Percentiles rank a stretch among this genome's conserved stretches.
These are phyloP conservation scores for Penicillium janthinellum DNA, from an alignment of 2,329 filamentous ascomycete species.

Conservation along the genomic window DNA sequence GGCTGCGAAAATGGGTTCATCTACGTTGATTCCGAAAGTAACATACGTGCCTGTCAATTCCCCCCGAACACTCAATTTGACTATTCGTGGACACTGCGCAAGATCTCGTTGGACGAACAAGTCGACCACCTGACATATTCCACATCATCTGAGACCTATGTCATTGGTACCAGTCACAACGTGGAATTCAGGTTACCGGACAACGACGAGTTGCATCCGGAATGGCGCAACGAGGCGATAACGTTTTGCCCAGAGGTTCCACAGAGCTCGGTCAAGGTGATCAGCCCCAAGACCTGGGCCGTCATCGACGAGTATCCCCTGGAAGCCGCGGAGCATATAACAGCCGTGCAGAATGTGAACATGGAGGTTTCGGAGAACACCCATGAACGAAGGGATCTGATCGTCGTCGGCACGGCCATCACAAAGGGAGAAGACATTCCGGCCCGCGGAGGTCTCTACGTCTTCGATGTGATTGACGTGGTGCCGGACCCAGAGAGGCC, in stretches of 20 bases:
- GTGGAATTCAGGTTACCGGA: slow-evolving; percentile 81
- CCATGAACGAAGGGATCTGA: slow-evolving; percentile 77
- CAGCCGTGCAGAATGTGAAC: slow-evolving; percentile 79
- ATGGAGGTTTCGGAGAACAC: slow-evolving; percentile 91
- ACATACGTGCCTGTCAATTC: slow-evolving; percentile 72
- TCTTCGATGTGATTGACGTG: slow-evolving; percentile 89
- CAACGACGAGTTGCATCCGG: slow-evolving; percentile 79
- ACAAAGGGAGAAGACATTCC: slow-evolving; percentile 89
- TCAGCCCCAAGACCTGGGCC: slow-evolving; percentile 75
- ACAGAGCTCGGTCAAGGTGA: slow-evolving; percentile 72
- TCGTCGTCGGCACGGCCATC: slow-evolving; percentile 82
- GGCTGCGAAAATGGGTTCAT: slow-evolving; percentile 81
- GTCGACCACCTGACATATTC: slow-evolving; percentile 77
- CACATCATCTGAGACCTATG: slow-evolving; percentile 71
- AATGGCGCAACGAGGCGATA: slow-evolving; percentile 73
- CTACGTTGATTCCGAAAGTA: slow-evolving; percentile 71
- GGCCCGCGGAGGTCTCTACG: slow-evolving; percentile 79
- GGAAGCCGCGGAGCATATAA: slow-evolving; percentile 73
- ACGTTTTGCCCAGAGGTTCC: slow-evolving; percentile 67
- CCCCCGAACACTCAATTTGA: slow-evolving; percentile 70
- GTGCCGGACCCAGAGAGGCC: slow-evolving; percentile 84
- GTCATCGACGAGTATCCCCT: slow-evolving; percentile 75
- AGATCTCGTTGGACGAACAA: slow-evolving; percentile 69
- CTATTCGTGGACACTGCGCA: slow-evolving; percentile 73
- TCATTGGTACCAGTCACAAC: slow-evolving; percentile 68